Evolutionary conservation across 768 basidiomycete species (phyloP).

Genomic region (Hebeloma cylindrosporum): DNA sequence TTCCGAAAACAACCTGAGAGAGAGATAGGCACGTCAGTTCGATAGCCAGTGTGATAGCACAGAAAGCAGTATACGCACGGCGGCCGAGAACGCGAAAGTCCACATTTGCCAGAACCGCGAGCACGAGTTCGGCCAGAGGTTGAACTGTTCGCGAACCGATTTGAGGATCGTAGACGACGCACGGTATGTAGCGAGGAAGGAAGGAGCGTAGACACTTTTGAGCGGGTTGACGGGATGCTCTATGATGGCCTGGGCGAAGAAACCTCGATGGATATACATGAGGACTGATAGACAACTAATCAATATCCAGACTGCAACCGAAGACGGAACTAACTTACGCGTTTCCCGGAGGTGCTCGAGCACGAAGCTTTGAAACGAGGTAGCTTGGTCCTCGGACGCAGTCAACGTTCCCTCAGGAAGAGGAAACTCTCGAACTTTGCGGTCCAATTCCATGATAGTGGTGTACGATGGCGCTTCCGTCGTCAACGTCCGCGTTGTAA

Average conservation of each 20-base stretch:
- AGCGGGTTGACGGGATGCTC: conserved; percentile 67
- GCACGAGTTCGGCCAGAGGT: conserved; percentile 44
- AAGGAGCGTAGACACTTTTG: conserved; percentile 61
- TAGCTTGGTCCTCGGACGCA: conserved; percentile 36
- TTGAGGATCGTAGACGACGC: conserved; percentile 58
- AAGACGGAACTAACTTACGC: conserved; percentile 24
- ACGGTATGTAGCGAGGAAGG: conserved; percentile 63
- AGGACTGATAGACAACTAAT: conserved; percentile 35
- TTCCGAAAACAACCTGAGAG: conserved; percentile 70
- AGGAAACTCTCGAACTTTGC: conserved; percentile 65
- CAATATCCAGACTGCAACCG: background rate
- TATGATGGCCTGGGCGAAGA: conserved; percentile 72
- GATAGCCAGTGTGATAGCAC: background rate
- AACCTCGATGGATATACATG: conserved; percentile 63
- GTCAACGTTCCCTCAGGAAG: conserved; percentile 46
- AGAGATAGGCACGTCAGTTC: background rate
- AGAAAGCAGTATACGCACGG: conserved; percentile 31
- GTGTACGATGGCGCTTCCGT: conserved; percentile 64
- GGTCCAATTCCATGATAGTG: conserved; percentile 67
- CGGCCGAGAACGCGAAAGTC: conserved; percentile 59
- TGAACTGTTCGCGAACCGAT: conserved; percentile 48
- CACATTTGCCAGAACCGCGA: conserved; percentile 62
- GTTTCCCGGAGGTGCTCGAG: conserved; percentile 51
- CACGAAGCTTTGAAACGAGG: conserved; percentile 45
- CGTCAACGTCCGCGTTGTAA: conserved; percentile 58